Conservation (phyloP, 441 rosid genomes). For the Erysimum pusillum region DNA sequence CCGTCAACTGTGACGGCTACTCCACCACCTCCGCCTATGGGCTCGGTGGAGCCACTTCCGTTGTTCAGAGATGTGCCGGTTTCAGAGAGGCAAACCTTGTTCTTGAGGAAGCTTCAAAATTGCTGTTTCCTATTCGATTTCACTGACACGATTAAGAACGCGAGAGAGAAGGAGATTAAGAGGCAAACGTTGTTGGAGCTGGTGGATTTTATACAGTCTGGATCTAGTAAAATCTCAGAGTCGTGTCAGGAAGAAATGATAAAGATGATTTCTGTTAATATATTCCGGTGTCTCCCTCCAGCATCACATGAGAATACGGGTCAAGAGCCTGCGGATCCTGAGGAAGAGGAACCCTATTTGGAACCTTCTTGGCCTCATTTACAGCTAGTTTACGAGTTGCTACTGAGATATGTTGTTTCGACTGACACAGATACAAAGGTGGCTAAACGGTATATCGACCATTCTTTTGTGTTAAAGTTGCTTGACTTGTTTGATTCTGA, state of each 20-base stretch:
- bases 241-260: constrained; percentile 90
- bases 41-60: constrained; percentile 74
- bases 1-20: constrained; percentile 41
- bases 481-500: constrained; percentile 92
- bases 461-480: constrained; percentile 85
- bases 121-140: constrained; percentile 87
- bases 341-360: constrained; percentile 87
- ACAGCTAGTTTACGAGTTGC: constrained; percentile 82
- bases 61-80: constrained; percentile 73
- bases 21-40: constrained; percentile 65
- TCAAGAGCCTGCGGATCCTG: constrained; percentile 82
- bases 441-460: constrained; percentile 89
- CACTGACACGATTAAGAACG: constrained; percentile 58
- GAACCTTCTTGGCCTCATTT: constrained; percentile 96
- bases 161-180: constrained; percentile 89
- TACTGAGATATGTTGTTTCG: constrained; percentile 73
- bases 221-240: constrained; percentile 80
- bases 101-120: constrained; percentile 77
- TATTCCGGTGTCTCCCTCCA: constrained; percentile 87
- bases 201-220: constrained; percentile 86
- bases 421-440: constrained; percentile 81
- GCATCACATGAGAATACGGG: constrained; percentile 85
- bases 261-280: constrained; percentile 73
- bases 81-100: constrained; percentile 72
- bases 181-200: constrained; percentile 83